phyloP scores from a whole-genome alignment of 2,329 filamentous ascomycete species.

The Diaporthe caulivora region DNA sequence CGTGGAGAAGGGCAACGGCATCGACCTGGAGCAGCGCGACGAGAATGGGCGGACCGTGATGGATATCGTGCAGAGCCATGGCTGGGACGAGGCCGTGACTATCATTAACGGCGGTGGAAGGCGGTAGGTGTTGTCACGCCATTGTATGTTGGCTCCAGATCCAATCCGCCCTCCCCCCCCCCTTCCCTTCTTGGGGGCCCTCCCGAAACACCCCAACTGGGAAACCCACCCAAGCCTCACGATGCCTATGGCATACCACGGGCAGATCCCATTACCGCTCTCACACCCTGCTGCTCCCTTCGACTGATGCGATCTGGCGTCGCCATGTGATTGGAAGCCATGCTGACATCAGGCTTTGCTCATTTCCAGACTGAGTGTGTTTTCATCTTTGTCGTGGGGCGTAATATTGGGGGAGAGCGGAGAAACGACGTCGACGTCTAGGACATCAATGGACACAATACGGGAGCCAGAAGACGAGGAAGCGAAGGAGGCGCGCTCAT shows the following conservation, averaged over 20 bases:
- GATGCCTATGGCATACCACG: background rate
- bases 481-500: background rate
- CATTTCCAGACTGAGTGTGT: slow-evolving; percentile 35
- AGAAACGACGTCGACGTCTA: slow-evolving; percentile 26
- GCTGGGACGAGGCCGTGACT: slow-evolving; percentile 68
- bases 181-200: too few species aligned
- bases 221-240: background rate
- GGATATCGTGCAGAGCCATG: slow-evolving; percentile 69
- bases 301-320: slow-evolving; percentile 13
- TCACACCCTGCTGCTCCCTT: background rate
- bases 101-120: slow-evolving; percentile 52
- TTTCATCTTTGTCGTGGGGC: slow-evolving; percentile 40
- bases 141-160: slow-evolving; percentile 25
- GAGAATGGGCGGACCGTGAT: slow-evolving; percentile 54
- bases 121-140: slow-evolving; percentile 37
- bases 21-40: slow-evolving; percentile 45
- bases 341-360: background rate
- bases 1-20: slow-evolving; percentile 48
- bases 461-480: slow-evolving; percentile 31
- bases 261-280: background rate
- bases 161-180: background rate
- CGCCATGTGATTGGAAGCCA: background rate
- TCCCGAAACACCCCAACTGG: too few species aligned
- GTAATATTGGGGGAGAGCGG: slow-evolving; percentile 38
- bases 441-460: slow-evolving; percentile 37